Conservation (phyloP, 2,329 filamentous ascomycete genomes). For the Neopestalotiopsis sp. region DNA sequence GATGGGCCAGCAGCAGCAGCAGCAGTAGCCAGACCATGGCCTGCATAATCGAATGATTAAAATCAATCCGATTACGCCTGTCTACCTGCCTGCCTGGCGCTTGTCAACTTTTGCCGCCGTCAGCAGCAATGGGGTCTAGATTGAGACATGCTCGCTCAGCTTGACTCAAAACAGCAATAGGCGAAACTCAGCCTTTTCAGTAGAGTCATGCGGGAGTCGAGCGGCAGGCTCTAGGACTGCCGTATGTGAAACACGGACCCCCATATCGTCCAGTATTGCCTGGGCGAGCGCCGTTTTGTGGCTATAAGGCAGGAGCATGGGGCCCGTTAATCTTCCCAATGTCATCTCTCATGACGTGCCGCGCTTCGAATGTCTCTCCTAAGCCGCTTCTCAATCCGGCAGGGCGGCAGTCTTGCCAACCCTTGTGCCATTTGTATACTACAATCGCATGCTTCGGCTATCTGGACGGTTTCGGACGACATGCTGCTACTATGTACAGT, state of each 20-base stretch:
- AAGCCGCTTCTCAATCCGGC: conserved; percentile 1
- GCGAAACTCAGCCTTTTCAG: not conserved
- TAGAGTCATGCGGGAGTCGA: not conserved
- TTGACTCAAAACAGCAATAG: conserved; percentile 10
- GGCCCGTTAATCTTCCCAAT: not conserved
- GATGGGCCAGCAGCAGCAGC: not conserved
- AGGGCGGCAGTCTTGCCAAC: not conserved
- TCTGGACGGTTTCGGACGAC: not conserved
- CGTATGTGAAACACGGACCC: conserved; percentile 26
- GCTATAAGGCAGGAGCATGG: not conserved
- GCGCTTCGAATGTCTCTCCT: not conserved
- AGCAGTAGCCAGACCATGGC: not conserved
- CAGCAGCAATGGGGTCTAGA: conserved; percentile 15
- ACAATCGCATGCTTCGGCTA: conserved; percentile 7
- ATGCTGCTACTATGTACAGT: too few species aligned
- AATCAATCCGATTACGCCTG: not conserved
- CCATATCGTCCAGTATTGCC: conserved; percentile 18
- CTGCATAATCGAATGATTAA: conserved; percentile 7
- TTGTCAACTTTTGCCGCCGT: conserved; percentile 12
- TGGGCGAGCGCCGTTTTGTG: not conserved
- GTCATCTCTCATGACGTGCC: not conserved
- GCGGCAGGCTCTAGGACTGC: not conserved
- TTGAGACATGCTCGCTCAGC: conserved; percentile 12
- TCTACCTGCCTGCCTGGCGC: not conserved
- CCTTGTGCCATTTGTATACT: not conserved